Conservation (phyloP, 441 rosid genomes). For the Metrosideros polymorpha region DNA sequence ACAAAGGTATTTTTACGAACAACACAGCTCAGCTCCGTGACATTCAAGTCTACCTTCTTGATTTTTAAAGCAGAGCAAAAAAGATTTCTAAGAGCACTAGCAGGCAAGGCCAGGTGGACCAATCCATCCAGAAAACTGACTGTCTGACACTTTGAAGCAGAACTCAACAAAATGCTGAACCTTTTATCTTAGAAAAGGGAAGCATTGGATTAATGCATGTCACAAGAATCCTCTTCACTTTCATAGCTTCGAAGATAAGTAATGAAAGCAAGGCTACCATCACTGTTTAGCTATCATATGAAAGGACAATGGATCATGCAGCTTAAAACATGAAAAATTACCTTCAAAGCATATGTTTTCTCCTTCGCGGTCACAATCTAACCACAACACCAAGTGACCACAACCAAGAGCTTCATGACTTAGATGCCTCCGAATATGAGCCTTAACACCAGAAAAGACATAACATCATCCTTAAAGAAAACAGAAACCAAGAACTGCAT, state of each 20-base stretch:
- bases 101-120: not conserved
- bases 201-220: not conserved
- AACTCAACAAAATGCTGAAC: not conserved
- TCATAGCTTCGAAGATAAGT: not conserved
- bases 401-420: slow-evolving; percentile 88
- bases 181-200: not conserved
- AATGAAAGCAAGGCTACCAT: not conserved
- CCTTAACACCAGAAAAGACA: slow-evolving; percentile 32
- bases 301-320: not conserved
- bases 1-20: not conserved
- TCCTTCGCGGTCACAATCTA: slow-evolving; percentile 98
- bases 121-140: not conserved
- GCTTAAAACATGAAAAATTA: slow-evolving; percentile 12
- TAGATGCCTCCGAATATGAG: slow-evolving; percentile 71
- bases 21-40: not conserved
- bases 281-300: not conserved
- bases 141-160: not conserved
- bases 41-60: not conserved
- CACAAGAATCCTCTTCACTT: not conserved
- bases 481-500: not conserved
- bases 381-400: slow-evolving; percentile 78
- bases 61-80: not conserved
- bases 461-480: not conserved
- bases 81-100: not conserved
- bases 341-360: slow-evolving; percentile 99